phyloP scores from a whole-genome alignment of 2,329 filamentous ascomycete genomes.

The Neonectria sp. region DNA sequence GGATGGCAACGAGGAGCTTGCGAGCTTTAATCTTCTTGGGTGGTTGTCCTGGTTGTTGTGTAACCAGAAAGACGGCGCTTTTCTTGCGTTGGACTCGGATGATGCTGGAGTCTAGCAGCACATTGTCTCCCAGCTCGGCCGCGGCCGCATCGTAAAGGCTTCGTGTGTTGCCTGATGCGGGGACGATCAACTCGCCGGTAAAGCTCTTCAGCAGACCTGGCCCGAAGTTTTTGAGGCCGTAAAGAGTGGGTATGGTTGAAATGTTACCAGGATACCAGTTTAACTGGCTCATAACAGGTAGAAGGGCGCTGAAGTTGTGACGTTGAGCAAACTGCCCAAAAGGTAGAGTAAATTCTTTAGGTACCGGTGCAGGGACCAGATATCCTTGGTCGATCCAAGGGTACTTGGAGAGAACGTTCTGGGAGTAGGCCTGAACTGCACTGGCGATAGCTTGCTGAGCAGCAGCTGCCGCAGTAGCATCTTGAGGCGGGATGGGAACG shows the following conservation, averaged over 20 bases:
- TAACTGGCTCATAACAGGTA: conserved; percentile 32
- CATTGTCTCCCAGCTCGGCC: neutral
- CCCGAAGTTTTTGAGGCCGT: conserved; percentile 40
- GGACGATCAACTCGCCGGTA: conserved; percentile 20
- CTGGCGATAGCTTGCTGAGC: conserved; percentile 11
- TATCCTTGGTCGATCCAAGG: conserved; percentile 42
- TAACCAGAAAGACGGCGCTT: conserved; percentile 19
- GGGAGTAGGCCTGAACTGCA: conserved; percentile 26
- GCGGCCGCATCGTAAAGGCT: conserved; percentile 34
- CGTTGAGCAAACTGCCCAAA: conserved; percentile 37
- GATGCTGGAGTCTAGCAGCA: conserved; percentile 30
- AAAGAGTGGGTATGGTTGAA: conserved; percentile 32
- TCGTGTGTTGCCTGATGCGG: conserved; percentile 29
- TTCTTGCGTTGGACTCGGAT: conserved; percentile 15
- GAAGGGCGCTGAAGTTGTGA: conserved; percentile 33
- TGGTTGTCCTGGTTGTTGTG: conserved; percentile 31
- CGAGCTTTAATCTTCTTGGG: conserved; percentile 36
- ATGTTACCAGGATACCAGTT: conserved; percentile 41
- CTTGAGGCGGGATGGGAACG: conserved; percentile 32
- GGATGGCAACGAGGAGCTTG: conserved; percentile 49
- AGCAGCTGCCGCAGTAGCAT: neutral
- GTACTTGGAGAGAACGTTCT: conserved; percentile 35
- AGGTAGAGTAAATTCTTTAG: conserved; percentile 35
- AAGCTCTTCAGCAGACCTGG: conserved; percentile 32
- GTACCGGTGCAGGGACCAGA: conserved; percentile 32